Base-by-base conservation (phyloP, 495 filamentous ascomycete species). In the Acidomyces sp. region DNA sequence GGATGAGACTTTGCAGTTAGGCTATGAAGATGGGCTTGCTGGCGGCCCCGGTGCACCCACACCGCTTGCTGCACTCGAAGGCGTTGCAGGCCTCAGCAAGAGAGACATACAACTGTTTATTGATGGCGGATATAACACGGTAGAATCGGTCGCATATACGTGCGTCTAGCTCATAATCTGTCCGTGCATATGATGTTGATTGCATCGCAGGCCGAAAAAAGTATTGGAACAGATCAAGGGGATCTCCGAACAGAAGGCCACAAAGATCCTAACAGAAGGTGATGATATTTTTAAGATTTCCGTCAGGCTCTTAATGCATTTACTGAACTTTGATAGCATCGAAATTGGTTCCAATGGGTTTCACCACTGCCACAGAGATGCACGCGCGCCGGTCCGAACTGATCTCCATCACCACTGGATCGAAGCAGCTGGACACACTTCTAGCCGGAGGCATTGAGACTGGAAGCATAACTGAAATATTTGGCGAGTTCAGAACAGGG, bases 281-380 rank as follows among this genome's bases (percentile, higher is more conserved):
- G n/a, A 59, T 53, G 57, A 2, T 4, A 9, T 6, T n/a, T n/a
- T n/a, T 17, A 34, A 13, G 25, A 46, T 19, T 28, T 18, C 48
- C 10, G 25, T 39, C 7, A n/a, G 15, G 10, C 3, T n/a, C 38
- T 23, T 22, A 11, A 32, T 15, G 15, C 37, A 13, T 1, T 28
- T 35, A 25, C 31, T 41, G 31, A 45, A 12, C 3, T 18, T 13
- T 17, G 32, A 42, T 51, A 92, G 90, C 88, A 18, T 84, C 85
- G 12, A 96, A 94, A 60, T 71, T 95, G 27, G 90, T 97, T 0
- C 90, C 90, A 0, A 93, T 97, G 85, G 90, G 90, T 7, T 97
- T 97, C 56, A 97, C 90, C 5, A 97, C 90, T 0, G 90, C 90
- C n/a, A 97, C 90, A 0, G 90, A 97, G 64, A 97, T 97, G 92